These are phyloP conservation scores for Seminavis robusta DNA, from an alignment of 108 stramenopile genomes.

Conservation along the genomic window DNA sequence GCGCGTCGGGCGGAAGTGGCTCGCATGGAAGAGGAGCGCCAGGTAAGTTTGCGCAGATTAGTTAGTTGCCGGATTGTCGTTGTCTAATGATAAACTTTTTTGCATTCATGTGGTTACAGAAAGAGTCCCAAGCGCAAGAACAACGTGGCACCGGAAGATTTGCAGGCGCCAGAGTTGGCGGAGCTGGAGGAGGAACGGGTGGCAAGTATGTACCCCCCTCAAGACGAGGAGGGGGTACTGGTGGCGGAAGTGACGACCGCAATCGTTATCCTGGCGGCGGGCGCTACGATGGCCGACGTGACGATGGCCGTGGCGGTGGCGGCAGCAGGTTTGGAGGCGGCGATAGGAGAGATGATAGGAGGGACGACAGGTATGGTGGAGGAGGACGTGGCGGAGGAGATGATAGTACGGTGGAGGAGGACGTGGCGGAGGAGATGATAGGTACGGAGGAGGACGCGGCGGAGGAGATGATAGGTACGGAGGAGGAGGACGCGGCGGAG, in stretches of 20 bases:
- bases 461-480: conserved; percentile 29
- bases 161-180: conserved; percentile 24
- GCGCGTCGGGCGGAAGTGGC: conserved; percentile 53
- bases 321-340: background rate
- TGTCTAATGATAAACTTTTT: no score
- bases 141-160: conserved; percentile 14
- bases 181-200: conserved; percentile 16
- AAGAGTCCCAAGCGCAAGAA: conserved; percentile 23
- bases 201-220: conserved; percentile 74
- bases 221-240: conserved; percentile 33
- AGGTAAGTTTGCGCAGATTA: no score
- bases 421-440: conserved; percentile 23
- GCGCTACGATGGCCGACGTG: conserved; percentile 18
- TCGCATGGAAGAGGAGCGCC: conserved; percentile 64
- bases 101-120: no score
- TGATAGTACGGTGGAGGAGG: conserved; percentile 11
- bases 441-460: conserved; percentile 20
- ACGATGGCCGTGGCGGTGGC: conserved; percentile 6
- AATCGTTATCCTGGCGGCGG: conserved; percentile 27
- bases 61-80: no score
- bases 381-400: conserved; percentile 38
- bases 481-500: conserved; percentile 28
- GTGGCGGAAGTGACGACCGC: conserved; percentile 20
- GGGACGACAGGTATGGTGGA: conserved; percentile 31
- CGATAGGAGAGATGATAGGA: conserved; percentile 23